Percentiles rank a stretch among this genome's conserved stretches.
Conservation (phyloP, 495 filamentous ascomycete species). For the Hypomontagnella monticulosa region DNA sequence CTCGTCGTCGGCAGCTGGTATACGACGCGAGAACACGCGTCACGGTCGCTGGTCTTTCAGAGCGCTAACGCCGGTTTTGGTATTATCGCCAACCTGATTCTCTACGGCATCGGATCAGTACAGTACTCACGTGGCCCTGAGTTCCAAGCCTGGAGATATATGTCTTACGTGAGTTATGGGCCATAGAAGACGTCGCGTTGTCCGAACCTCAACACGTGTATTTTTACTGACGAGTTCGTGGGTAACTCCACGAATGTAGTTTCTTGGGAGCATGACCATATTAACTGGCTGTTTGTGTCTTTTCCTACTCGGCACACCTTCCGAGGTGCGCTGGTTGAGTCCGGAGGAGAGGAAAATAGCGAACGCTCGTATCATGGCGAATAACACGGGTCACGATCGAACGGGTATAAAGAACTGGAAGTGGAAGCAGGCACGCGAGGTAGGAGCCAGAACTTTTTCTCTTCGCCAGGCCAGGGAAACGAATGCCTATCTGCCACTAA, state of each 20-base stretch:
- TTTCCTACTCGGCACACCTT: conserved; percentile 48
- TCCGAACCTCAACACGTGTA: background rate
- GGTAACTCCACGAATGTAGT: conserved; percentile 18
- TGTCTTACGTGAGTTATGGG: conserved; percentile 43
- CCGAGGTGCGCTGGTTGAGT: conserved; percentile 48
- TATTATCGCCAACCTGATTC: conserved; percentile 47
- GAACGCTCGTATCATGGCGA: conserved; percentile 45
- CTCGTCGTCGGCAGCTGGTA: conserved; percentile 51
- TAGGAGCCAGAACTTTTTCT: too few relatives aligned
- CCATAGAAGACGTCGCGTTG: too few relatives aligned
- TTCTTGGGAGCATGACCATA: conserved; percentile 48
- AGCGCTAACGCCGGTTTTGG: conserved; percentile 55
- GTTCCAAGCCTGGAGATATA: conserved; percentile 51
- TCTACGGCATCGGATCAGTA: conserved; percentile 53
- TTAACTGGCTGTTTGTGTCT: conserved; percentile 45
- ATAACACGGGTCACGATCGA: conserved; percentile 48
- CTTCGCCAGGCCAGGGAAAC: too few relatives aligned
- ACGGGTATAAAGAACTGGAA: conserved; percentile 48
- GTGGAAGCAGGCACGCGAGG: conserved; percentile 48
- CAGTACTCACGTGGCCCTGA: conserved; percentile 40
- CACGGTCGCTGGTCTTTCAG: conserved; percentile 53
- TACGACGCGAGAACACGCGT: conserved; percentile 48
- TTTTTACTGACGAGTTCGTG: background rate
- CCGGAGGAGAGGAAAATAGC: conserved; percentile 52
- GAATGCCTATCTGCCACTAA: too few relatives aligned